Evolutionary conservation across 257 asterid genomes (phyloP), one percentile per base, ranked within the genome.

Genomic region (Ajuga chamaepitys): DNA sequence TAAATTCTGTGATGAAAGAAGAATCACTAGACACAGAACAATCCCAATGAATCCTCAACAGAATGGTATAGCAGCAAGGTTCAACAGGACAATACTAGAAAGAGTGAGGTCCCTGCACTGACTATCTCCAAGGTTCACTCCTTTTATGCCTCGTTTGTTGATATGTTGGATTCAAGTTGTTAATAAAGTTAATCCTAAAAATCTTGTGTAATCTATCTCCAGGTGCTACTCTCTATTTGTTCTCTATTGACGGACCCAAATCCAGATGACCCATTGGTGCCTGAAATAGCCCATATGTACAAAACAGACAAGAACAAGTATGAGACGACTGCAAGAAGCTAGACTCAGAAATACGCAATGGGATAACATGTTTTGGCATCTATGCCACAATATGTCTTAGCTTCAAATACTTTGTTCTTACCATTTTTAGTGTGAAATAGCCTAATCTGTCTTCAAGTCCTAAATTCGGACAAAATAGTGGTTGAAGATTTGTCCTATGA

Each of bases 271-370:
- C 81, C 85, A 0, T 68, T 77, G 76, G 80, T 76, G 50, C 85
- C 85, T 16, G 78, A 80, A 68, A 76, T 73, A 51, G 82, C 82
- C 21, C 82, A 76, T 53, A 76, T 80, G 80, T 80, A 76, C 68
- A 80, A 80, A 63, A 66, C 82, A 8, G 82, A 80, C 71, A 51
- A 65, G 76, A 54, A 18, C 77, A 74, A 77, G 75, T 77, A 80
- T 5, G 82, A 77, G 69, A 67, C 77, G 25, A 74, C 76, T 64
- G 86, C 81, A 52, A 77, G 86, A 63, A 74, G 78, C 76, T 77
- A 80, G 78, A 77, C 82, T 51, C 82, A 77, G 70, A 71, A 80
- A 57, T 80, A 79, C 20, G 84, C 84, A 50, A 75, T 79, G 81
- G 83, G 81, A 47, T 78, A 62, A 75, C 67, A 30, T 64, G 45